These are phyloP conservation scores for Lyophyllum atratum DNA, from an alignment of 768 basidiomycete species.

Conservation along the genomic window DNA sequence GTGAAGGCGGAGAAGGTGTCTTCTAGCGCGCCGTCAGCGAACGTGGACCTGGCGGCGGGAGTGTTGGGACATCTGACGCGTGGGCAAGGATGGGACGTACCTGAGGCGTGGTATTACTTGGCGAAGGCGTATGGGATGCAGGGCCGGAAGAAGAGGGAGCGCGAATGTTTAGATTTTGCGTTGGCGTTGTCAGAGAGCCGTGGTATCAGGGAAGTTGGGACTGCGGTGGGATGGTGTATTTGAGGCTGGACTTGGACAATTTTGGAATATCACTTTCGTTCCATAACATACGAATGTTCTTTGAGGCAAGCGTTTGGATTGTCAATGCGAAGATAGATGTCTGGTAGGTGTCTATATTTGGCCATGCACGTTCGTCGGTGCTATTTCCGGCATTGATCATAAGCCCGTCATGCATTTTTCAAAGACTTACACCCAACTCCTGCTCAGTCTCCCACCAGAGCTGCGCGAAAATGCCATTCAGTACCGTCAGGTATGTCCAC, in stretches of 20 bases:
- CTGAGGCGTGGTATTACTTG: conserved; percentile 95
- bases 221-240: conserved; percentile 22
- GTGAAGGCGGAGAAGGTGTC: conserved; percentile 30
- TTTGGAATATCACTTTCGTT: too few species aligned
- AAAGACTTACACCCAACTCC: conserved; percentile 64
- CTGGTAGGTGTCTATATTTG: background rate
- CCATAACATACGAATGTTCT: too few species aligned
- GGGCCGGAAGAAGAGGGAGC: conserved; percentile 19
- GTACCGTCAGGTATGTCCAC: conserved; percentile 65
- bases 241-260: too few species aligned
- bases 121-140: conserved; percentile 73
- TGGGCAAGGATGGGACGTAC: conserved; percentile 84
- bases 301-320: too few species aligned
- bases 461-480: conserved; percentile 79
- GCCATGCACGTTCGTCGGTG: conserved; percentile 16
- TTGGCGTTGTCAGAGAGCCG: conserved; percentile 15
- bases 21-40: conserved; percentile 2
- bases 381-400: background rate
- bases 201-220: conserved; percentile 19
- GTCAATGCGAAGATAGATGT: too few species aligned
- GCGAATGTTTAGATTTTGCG: conserved; percentile 18
- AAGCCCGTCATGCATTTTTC: conserved; percentile 66
- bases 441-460: conserved; percentile 72
- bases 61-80: conserved; percentile 76
- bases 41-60: conserved; percentile 82